Base-by-base conservation (phyloP, 202 grass and related monocot species). In the Elaeis oleifera region DNA sequence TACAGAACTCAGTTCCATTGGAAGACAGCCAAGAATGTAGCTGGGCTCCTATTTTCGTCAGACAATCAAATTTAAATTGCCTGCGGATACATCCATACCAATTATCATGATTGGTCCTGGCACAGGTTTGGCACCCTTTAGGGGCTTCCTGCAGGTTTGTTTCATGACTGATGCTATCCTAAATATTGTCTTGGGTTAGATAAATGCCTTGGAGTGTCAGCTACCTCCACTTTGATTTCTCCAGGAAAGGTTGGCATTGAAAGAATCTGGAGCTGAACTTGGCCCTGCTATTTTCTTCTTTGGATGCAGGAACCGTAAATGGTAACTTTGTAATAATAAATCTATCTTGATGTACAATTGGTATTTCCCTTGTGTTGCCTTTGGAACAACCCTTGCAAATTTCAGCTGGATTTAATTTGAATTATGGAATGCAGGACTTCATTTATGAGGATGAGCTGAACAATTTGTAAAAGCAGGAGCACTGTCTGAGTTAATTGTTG, bases 81-180 rank as follows among this genome's bases (percentile, higher is more conserved):
- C 85, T 50, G 15, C 64, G 25, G 77, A 84, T 81, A 56, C 80
- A 26, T 68, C 58, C 5, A 74, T 81, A 4, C 85, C 85, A 16
- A 81, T 89, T 59, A 49, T 89, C 69, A 89, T 89, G 85, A 77
- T 89, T 64, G 85, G 85, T 36, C 85, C 85, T 68, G 80, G 85
- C 56, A 89, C 85, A 64, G 85, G 85, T 32, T 71, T 89, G 50
- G 80, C 85, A 39, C 85, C 85, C 77, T 89, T 89, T 63, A 80
- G 77, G 65, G 85, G 85, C 50, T 89, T 89, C 80, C 72, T 89
- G 51, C 85, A 89, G 80, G 85, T 84, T 78, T 61, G 52, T 39
- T 59, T 62, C 11, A 18, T 61, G 22, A 13, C 52, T 61, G 62
- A 52, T 51, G 60, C 15, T 24, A 5, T 1, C 52, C n/a, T 18